Evolutionary conservation across 768 basidiomycete genomes (phyloP).

Genomic region (Boletus tomentosulus): DNA sequence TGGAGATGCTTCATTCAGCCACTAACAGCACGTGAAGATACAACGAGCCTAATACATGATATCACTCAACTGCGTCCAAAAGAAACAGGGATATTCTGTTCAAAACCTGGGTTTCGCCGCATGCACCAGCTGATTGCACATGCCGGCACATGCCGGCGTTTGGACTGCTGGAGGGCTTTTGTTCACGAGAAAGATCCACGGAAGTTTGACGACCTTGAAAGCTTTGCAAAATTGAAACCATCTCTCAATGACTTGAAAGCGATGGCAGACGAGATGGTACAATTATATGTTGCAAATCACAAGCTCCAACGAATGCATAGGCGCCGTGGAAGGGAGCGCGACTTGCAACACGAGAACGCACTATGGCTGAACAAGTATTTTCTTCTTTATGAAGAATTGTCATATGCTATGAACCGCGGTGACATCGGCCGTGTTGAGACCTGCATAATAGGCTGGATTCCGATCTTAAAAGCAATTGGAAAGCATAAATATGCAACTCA

Average conservation of each 20-base stretch:
- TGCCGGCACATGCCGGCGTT: constrained; percentile 18
- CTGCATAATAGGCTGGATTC: constrained; percentile 23
- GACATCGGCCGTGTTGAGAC: constrained; percentile 32
- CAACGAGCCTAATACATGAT: constrained; percentile 17
- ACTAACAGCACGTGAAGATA: background rate
- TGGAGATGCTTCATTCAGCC: constrained; percentile 15
- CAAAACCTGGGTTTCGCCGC: constrained; percentile 32
- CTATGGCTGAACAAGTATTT: constrained; percentile 32
- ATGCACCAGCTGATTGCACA: constrained; percentile 37
- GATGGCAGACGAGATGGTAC: constrained; percentile 18
- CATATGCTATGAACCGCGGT: constrained; percentile 30
- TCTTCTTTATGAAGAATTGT: constrained; percentile 39
- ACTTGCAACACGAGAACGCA: constrained; percentile 34
- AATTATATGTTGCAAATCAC: constrained; percentile 20
- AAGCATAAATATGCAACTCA: constrained; percentile 36
- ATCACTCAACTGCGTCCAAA: constrained; percentile 19
- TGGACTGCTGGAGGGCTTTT: constrained; percentile 29
- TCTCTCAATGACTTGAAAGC: constrained; percentile 24
- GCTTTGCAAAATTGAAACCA: constrained; percentile 2
- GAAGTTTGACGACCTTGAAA: constrained; percentile 18
- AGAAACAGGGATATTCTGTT: background rate
- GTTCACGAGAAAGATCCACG: constrained; percentile 17
- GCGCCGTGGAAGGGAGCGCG: constrained; percentile 9
- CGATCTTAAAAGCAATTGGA: constrained; percentile 26
- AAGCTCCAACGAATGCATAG: constrained; percentile 26